These are phyloP conservation scores for Acanthamoeba healyi DNA, from an alignment of 208 protist species.

Conservation along the genomic window DNA sequence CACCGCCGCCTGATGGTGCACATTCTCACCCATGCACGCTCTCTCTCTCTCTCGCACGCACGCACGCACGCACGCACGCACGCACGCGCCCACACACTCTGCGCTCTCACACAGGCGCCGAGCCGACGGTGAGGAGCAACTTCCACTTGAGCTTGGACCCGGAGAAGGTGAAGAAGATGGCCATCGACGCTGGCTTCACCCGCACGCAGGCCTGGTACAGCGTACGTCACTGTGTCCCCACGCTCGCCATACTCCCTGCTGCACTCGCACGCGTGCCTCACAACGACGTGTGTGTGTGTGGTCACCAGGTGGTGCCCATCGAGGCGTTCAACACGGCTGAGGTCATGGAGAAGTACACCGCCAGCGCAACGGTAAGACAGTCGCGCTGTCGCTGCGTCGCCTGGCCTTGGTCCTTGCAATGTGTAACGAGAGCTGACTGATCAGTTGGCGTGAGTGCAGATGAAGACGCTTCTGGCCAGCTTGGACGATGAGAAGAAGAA, in stretches of 20 bases:
- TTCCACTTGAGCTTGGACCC: conserved; percentile 52
- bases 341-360: background rate
- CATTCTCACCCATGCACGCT: too few species aligned
- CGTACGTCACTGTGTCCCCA: background rate
- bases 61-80: too few species aligned
- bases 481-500: background rate
- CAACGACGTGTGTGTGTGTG: background rate
- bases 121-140: background rate
- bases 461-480: background rate
- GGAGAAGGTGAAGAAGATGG: conserved; percentile 45
- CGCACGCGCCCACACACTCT: background rate
- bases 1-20: too few species aligned
- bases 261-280: background rate
- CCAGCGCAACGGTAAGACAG: background rate
- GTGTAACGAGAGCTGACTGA: too few species aligned
- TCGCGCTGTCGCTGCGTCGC: background rate
- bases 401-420: background rate
- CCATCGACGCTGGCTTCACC: conserved; percentile 75
- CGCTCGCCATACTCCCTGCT: background rate
- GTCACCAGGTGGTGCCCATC: background rate
- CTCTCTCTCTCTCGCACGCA: too few species aligned
- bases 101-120: background rate
- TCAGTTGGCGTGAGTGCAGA: background rate
- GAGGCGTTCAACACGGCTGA: background rate
- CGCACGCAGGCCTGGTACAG: conserved; percentile 1